These are phyloP conservation scores for Zygoascus tannicola DNA, from an alignment of 805 yeast genomes.

Conservation along the genomic window DNA sequence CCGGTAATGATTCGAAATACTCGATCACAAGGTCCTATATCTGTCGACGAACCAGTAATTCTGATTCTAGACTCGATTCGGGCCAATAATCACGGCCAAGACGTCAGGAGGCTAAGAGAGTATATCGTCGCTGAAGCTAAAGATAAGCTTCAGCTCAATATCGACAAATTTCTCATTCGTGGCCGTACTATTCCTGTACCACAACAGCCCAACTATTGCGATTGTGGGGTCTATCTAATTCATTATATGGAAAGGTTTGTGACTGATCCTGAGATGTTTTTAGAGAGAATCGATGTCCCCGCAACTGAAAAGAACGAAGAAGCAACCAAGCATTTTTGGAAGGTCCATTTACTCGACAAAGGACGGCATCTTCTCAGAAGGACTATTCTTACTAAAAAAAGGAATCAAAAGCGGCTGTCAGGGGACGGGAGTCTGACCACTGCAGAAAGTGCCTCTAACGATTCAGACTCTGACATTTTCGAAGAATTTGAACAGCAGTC, in stretches of 20 bases:
- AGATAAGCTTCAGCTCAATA: slow-evolving; percentile 44
- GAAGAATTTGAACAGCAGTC: no score
- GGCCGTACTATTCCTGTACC: slow-evolving; percentile 55
- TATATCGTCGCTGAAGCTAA: slow-evolving; percentile 61
- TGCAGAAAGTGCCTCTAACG: no score
- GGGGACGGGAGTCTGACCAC: no score
- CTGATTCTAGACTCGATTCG: slow-evolving; percentile 72
- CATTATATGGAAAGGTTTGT: slow-evolving; percentile 33
- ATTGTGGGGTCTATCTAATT: slow-evolving; percentile 90
- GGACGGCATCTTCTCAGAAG: slow-evolving; percentile 1
- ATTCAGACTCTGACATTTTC: no score
- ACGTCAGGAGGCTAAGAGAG: slow-evolving; percentile 40
- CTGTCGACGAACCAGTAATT: slow-evolving; percentile 28
- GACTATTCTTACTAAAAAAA: background rate
- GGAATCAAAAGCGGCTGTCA: no score
- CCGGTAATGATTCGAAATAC: background rate
- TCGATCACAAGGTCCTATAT: background rate
- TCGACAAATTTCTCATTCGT: slow-evolving; percentile 41
- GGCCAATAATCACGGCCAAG: slow-evolving; percentile 7
- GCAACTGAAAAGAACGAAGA: slow-evolving; percentile 3
- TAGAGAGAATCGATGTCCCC: slow-evolving; percentile 9
- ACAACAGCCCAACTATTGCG: slow-evolving; percentile 78
- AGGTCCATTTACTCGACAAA: background rate
- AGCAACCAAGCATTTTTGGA: slow-evolving; percentile 5
- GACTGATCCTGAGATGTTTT: slow-evolving; percentile 21